Percentiles rank a stretch among this genome's conserved stretches.
These are phyloP conservation scores for Astragalus glycyphyllos DNA, from an alignment of 306 rosid genomes.

Conservation along the genomic window DNA sequence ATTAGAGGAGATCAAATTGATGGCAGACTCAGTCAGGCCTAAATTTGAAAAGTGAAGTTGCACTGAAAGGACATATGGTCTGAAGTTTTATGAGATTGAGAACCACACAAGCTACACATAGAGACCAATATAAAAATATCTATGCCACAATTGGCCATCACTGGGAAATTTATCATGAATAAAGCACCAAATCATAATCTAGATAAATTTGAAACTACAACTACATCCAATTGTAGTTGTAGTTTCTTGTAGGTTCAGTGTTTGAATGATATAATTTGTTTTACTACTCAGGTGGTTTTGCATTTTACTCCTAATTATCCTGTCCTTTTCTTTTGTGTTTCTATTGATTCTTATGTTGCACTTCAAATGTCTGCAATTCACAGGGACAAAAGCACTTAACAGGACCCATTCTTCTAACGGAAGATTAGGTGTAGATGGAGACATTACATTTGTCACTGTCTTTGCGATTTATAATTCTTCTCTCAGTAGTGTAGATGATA, in stretches of 20 bases:
- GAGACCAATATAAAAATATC: too few species aligned
- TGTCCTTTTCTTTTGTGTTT: not conserved
- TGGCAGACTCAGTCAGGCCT: too few species aligned
- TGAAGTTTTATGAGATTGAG: too few species aligned
- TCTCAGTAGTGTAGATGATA: conserved; percentile 45
- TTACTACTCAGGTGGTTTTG: not conserved
- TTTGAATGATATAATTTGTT: conserved; percentile 18
- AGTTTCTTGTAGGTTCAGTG: not conserved
- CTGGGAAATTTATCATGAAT: too few species aligned
- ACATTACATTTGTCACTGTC: conserved; percentile 71
- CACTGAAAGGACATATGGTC: too few species aligned
- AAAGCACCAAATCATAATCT: not conserved
- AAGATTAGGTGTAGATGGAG: conserved; percentile 43
- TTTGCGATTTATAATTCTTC: conserved; percentile 77
- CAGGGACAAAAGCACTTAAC: conserved; percentile 88
- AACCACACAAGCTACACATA: too few species aligned
- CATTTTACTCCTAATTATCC: conserved; percentile 20
- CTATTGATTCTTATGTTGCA: conserved; percentile 8
- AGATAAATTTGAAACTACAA: not conserved
- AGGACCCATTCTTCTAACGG: conserved; percentile 51
- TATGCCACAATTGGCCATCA: too few species aligned
- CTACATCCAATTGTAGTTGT: conserved; percentile 3
- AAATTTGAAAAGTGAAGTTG: too few species aligned
- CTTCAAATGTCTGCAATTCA: conserved; percentile 31
- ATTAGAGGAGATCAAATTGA: too few species aligned